phyloP scores from a whole-genome alignment of 768 basidiomycete genomes.

The Hydnomerulius pinastri region DNA sequence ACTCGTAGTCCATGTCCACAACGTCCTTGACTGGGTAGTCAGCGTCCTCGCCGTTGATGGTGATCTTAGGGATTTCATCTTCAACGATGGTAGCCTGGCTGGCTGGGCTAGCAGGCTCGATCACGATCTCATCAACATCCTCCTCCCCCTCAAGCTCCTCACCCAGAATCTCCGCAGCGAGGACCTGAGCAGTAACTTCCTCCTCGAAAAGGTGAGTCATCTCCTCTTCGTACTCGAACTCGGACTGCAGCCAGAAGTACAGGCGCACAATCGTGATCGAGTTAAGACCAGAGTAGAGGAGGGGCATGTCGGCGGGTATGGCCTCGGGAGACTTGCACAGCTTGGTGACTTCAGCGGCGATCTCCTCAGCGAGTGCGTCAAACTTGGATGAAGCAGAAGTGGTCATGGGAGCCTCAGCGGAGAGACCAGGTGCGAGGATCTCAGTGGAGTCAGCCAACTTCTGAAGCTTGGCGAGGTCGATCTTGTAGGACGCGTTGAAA shows the following conservation, averaged over 20 bases:
- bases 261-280: constrained; percentile 31
- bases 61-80: constrained; percentile 14
- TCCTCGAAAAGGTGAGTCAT: constrained; percentile 33
- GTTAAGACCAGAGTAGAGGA: constrained; percentile 35
- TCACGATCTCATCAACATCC: constrained; percentile 6
- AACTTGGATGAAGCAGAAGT: constrained; percentile 11
- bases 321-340: constrained; percentile 30
- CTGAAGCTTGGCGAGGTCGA: constrained; percentile 30
- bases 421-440: constrained; percentile 16
- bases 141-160: constrained; percentile 15
- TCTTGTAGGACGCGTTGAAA: constrained; percentile 33
- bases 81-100: constrained; percentile 21
- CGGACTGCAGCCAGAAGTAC: constrained; percentile 36
- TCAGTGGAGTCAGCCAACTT: constrained; percentile 20
- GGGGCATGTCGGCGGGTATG: constrained; percentile 31
- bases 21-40: constrained; percentile 1
- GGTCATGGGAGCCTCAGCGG: constrained; percentile 8
- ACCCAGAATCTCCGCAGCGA: constrained; percentile 31
- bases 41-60: constrained; percentile 7
- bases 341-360: constrained; percentile 34
- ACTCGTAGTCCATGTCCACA: not conserved
- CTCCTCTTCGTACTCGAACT: constrained; percentile 31
- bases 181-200: constrained; percentile 27
- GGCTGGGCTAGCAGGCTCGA: constrained; percentile 9
- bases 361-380: constrained; percentile 31